Percentiles rank a stretch among this genome's conserved stretches.
These are phyloP conservation scores for Xylaria sp. DNA, from an alignment of 2,329 filamentous ascomycete species.

Conservation along the genomic window DNA sequence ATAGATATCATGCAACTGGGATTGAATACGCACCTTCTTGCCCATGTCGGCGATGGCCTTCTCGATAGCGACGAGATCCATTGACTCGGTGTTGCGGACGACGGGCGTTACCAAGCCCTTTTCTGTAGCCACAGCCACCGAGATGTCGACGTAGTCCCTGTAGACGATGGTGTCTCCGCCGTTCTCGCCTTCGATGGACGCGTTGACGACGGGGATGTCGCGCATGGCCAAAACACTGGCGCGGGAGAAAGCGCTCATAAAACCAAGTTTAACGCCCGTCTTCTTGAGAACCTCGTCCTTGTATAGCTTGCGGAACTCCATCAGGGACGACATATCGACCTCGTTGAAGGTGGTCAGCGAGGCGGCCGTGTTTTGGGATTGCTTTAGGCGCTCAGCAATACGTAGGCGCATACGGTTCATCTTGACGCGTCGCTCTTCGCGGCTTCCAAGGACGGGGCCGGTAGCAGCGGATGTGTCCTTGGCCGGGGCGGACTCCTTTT, in stretches of 20 bases:
- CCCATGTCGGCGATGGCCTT: constrained; percentile 90
- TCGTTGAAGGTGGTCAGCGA: constrained; percentile 99
- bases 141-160: constrained; percentile 97
- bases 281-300: constrained; percentile 97
- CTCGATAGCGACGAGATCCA: constrained; percentile 91
- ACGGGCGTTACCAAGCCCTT: constrained; percentile 97
- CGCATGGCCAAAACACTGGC: constrained; percentile 91
- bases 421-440: constrained; percentile 93
- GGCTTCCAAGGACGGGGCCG: constrained; percentile 65
- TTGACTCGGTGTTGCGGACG: constrained; percentile 86
- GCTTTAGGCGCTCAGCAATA: constrained; percentile 97
- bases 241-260: constrained; percentile 97
- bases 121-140: constrained; percentile 94
- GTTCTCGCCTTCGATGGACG: constrained; percentile 93
- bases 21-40: constrained; percentile 73
- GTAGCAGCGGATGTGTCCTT: constrained; percentile 48
- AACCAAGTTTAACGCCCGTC: constrained; percentile 96
- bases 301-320: constrained; percentile 97
- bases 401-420: constrained; percentile 99
- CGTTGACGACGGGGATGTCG: constrained; percentile 93
- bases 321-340: constrained; percentile 97
- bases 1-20: no score
- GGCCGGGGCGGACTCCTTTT: constrained; percentile 45
- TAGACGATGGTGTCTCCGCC: constrained; percentile 98
- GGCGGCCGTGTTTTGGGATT: constrained; percentile 97